A percentile compares a stretch with the other conserved stretches of the same genome.
Conservation (phyloP, 1,284 basidiomycete species). For the Cryptococcus depauperatus region DNA sequence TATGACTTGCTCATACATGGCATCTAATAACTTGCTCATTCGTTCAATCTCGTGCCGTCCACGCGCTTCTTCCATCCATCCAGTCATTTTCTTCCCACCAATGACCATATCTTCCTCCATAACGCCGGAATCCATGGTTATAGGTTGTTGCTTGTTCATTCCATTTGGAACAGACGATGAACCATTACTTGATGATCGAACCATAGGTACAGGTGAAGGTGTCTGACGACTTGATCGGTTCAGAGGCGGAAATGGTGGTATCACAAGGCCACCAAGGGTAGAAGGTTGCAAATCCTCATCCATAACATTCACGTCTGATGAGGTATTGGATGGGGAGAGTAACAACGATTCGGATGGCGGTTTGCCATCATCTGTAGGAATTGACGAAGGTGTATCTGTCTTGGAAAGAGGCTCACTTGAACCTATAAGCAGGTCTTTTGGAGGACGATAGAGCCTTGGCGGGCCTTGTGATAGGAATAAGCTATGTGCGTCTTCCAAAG, state of each 20-base stretch:
- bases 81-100: constrained; percentile 51
- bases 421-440: constrained; percentile 5
- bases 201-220: not conserved
- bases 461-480: constrained; percentile 18
- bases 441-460: constrained; percentile 13
- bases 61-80: constrained; percentile 52
- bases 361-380: constrained; percentile 48
- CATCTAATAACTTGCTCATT: constrained; percentile 61
- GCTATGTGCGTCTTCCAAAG: constrained; percentile 17
- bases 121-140: constrained; percentile 7
- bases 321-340: constrained; percentile 39
- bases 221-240: constrained; percentile 42
- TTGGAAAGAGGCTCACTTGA: constrained; percentile 1
- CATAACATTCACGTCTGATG: constrained; percentile 18
- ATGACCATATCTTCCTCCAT: constrained; percentile 35
- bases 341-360: constrained; percentile 21
- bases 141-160: constrained; percentile 4
- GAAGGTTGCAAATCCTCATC: constrained; percentile 33
- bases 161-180: constrained; percentile 10
- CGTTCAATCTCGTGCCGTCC: constrained; percentile 54
- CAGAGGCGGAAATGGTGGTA: constrained; percentile 70
- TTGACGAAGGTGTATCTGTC: not conserved
- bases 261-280: constrained; percentile 57
- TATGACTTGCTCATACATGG: constrained; percentile 50
- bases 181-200: too few species aligned